These are phyloP conservation scores for Penicillium turbatum DNA, from an alignment of 495 filamentous ascomycete genomes.

Conservation along the genomic window DNA sequence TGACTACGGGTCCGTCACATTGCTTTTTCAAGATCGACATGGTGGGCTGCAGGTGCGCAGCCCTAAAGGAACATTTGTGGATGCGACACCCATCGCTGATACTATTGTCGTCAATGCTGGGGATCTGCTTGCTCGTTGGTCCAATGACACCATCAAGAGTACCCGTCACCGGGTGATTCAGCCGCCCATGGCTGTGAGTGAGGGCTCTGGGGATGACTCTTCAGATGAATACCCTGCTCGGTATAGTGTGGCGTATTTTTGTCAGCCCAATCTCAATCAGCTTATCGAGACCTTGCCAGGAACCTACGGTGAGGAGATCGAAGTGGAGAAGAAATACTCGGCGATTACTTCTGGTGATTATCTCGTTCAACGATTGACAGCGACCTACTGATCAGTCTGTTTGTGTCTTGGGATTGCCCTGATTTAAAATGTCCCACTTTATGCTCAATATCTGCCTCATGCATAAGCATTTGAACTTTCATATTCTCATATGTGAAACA, in stretches of 20 bases:
- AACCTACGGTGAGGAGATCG: conserved; percentile 62
- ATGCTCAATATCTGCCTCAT: not conserved
- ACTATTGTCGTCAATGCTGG: conserved; percentile 91
- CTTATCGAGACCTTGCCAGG: conserved; percentile 84
- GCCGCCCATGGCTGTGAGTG: conserved; percentile 49
- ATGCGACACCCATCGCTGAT: conserved; percentile 75
- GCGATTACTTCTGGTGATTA: conserved; percentile 79
- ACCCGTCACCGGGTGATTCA: conserved; percentile 89
- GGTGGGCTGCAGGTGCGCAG: conserved; percentile 83
- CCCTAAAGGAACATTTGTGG: conserved; percentile 71
- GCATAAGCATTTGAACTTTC: not conserved
- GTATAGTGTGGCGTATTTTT: conserved; percentile 72
- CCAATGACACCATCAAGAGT: conserved; percentile 82
- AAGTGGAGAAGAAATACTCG: conserved; percentile 68
- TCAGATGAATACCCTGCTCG: conserved; percentile 40
- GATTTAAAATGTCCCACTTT: not conserved
- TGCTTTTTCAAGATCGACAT: conserved; percentile 81
- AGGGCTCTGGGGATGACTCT: conserved; percentile 11
- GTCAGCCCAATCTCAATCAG: conserved; percentile 79
- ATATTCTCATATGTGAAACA: not conserved
- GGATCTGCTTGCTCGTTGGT: conserved; percentile 84
- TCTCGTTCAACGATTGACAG: conserved; percentile 69
- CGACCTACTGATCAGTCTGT: conserved; percentile 53
- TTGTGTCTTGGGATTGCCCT: not conserved
- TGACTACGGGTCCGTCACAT: conserved; percentile 84